A percentile compares a stretch with the other conserved stretches of the same genome.
Evolutionary conservation across 2,329 filamentous ascomycete genomes (phyloP).

Genomic region (Alternaria angustiovoidea): DNA sequence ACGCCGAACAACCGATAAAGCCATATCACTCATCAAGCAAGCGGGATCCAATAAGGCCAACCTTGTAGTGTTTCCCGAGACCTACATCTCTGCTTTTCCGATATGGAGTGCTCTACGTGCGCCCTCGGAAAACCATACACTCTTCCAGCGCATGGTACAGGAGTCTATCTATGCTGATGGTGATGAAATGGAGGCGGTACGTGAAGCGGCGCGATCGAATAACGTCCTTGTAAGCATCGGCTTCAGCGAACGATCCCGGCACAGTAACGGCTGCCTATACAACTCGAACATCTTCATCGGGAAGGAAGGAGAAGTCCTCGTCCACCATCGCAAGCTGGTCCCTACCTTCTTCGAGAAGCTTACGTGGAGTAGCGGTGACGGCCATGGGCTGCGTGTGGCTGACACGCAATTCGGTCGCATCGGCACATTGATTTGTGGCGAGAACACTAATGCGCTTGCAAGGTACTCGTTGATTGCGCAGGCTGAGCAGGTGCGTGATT

Average conservation of each 20-base stretch:
- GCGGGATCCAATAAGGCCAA: constrained; percentile 57
- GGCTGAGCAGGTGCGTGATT: constrained; percentile 63
- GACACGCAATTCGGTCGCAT: constrained; percentile 58
- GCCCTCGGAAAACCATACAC: constrained; percentile 60
- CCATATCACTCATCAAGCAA: constrained; percentile 55
- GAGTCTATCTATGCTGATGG: constrained; percentile 17
- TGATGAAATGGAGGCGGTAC: constrained; percentile 39
- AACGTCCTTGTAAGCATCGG: constrained; percentile 59
- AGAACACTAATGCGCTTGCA: constrained; percentile 66
- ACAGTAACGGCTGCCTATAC: constrained; percentile 59
- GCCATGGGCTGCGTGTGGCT: constrained; percentile 58
- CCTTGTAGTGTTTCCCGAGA: constrained; percentile 63
- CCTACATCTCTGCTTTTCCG: constrained; percentile 63
- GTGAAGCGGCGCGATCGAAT: constrained; percentile 47
- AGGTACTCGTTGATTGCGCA: constrained; percentile 63
- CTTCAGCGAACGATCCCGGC: constrained; percentile 58
- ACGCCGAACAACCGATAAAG: constrained; percentile 57
- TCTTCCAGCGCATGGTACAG: constrained; percentile 57
- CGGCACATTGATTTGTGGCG: constrained; percentile 63
- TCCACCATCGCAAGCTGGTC: constrained; percentile 64
- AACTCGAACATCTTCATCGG: constrained; percentile 62
- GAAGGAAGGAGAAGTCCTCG: constrained; percentile 54
- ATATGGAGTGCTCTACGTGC: constrained; percentile 59
- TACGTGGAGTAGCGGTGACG: constrained; percentile 63
- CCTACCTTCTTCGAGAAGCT: constrained; percentile 67